Evolutionary conservation across 1,284 basidiomycete species (phyloP).

Genomic region (Trichosporon sp.): DNA sequence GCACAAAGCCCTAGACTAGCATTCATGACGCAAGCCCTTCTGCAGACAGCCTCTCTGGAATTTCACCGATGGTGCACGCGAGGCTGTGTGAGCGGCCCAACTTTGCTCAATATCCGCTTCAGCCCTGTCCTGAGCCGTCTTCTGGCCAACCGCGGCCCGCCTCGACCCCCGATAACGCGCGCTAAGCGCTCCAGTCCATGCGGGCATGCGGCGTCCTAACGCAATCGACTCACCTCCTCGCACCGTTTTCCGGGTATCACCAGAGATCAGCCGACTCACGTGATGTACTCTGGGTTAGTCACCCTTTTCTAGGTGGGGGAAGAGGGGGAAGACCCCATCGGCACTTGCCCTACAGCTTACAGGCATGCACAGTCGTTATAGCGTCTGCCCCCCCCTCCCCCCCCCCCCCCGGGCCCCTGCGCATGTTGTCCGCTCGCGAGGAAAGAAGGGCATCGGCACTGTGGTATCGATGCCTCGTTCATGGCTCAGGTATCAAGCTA

Average conservation of each 20-base stretch:
- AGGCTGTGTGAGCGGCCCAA: neutral
- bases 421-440: too few relatives aligned
- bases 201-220: neutral
- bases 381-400: too few relatives aligned
- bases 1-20: too few relatives aligned
- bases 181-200: neutral
- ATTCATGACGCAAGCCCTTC: neutral
- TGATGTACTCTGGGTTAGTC: too few relatives aligned
- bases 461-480: too few relatives aligned
- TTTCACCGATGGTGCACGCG: neutral
- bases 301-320: too few relatives aligned
- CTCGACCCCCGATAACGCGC: neutral
- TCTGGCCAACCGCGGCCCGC: neutral
- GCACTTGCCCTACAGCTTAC: too few relatives aligned
- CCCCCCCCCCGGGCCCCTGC: too few relatives aligned
- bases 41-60: neutral
- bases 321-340: too few relatives aligned
- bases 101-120: neutral
- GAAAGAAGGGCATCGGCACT: too few relatives aligned
- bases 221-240: neutral
- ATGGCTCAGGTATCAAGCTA: too few relatives aligned
- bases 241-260: neutral
- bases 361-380: too few relatives aligned
- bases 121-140: neutral
- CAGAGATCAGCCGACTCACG: neutral